A percentile compares a stretch with the other conserved stretches of the same genome.
Conservation (phyloP, 257 asterid species). For the Jacaranda mimosifolia region DNA sequence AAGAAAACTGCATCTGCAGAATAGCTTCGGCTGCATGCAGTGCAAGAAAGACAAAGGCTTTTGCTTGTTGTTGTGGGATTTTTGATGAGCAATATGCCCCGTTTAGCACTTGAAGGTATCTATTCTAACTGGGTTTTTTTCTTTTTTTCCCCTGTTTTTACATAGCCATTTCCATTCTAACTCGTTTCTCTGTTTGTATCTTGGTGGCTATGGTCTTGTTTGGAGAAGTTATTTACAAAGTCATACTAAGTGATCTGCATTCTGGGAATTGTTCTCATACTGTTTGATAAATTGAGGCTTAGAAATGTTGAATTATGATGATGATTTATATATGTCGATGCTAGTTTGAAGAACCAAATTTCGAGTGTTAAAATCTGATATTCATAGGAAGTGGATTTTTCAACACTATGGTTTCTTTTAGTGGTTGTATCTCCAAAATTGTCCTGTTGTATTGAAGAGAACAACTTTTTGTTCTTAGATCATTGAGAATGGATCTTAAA, state of each 20-base stretch:
- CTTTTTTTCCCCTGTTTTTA: neutral
- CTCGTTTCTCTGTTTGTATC: neutral
- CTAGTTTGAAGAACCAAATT: neutral
- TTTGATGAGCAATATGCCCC: constrained; percentile 44
- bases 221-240: neutral
- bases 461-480: neutral
- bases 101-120: constrained; percentile 47
- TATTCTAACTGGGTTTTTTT: neutral
- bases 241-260: neutral
- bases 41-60: constrained; percentile 6
- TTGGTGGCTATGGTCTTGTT: neutral
- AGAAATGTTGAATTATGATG: constrained; percentile 16
- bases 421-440: neutral
- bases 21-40: constrained; percentile 15
- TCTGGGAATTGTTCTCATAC: constrained; percentile 7
- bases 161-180: neutral
- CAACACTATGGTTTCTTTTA: constrained; percentile 2
- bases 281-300: constrained; percentile 39
- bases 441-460: neutral
- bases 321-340: neutral
- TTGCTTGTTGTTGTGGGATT: constrained; percentile 16
- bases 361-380: neutral
- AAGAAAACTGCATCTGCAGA: neutral
- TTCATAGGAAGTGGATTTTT: neutral
- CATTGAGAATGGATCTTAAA: neutral